phyloP scores from a whole-genome alignment of 768 basidiomycete species.

The Mycena galericulata region DNA sequence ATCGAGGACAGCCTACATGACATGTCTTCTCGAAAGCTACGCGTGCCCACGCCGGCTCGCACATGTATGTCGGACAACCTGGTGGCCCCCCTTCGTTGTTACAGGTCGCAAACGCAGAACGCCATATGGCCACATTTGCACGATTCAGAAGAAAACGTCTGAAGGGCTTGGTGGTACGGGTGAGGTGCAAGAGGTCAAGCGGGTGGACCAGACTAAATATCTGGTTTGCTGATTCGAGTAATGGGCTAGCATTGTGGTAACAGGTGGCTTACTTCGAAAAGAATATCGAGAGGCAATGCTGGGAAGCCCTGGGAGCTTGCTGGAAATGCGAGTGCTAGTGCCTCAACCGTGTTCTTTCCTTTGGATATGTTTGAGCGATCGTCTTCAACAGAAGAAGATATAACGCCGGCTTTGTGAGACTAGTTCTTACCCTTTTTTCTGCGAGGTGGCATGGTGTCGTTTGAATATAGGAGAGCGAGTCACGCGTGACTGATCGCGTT shows the following conservation, averaged over 20 bases:
- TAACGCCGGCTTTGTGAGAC: too few species aligned
- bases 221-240: conserved; percentile 27
- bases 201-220: conserved; percentile 44
- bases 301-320: conserved; percentile 2
- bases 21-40: conserved; percentile 25
- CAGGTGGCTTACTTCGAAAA: conserved; percentile 13
- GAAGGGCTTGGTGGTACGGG: conserved; percentile 30
- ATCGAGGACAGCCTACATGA: conserved; percentile 6
- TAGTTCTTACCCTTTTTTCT: conserved; percentile 9
- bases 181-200: conserved; percentile 17
- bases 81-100: conserved; percentile 8
- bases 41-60: conserved; percentile 21
- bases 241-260: background rate
- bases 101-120: conserved; percentile 14
- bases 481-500: background rate
- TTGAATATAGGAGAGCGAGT: conserved; percentile 6
- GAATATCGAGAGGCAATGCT: conserved; percentile 19
- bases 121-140: conserved; percentile 30
- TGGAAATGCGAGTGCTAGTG: background rate
- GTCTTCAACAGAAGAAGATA: too few species aligned
- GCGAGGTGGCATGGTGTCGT: background rate
- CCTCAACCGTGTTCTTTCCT: background rate
- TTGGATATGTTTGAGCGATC: too few species aligned
- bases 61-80: conserved; percentile 13
- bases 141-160: conserved; percentile 25